Conservation (phyloP, 2,329 filamentous ascomycete species). For the Diplodia seriata region DNA sequence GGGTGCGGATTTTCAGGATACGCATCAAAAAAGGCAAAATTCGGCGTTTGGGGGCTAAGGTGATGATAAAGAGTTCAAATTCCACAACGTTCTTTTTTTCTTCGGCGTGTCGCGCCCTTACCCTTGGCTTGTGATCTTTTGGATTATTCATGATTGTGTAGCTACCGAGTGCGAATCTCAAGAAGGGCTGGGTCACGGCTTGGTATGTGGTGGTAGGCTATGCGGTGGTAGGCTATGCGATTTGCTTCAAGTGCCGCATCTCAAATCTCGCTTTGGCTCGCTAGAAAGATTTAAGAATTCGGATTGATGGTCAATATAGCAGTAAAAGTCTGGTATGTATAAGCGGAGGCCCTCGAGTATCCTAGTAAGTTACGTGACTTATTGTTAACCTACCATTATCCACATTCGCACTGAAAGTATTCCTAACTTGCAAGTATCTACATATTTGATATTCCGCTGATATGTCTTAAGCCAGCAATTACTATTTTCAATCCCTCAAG, state of each 20-base stretch:
- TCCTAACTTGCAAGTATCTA: background rate
- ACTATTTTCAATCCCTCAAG: background rate
- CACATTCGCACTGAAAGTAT: too few species aligned
- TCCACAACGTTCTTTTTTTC: background rate
- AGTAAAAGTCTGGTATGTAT: background rate
- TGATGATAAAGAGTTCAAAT: constrained; percentile 22
- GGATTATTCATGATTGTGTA: background rate
- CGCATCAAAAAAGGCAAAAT: constrained; percentile 20
- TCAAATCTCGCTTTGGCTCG: too few species aligned
- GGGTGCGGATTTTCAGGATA: background rate
- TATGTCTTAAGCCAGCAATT: background rate
- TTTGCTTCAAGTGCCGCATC: background rate
- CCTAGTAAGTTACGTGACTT: background rate
- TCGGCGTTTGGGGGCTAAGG: constrained; percentile 7
- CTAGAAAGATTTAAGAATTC: too few species aligned
- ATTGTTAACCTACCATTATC: background rate
- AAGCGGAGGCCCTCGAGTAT: background rate
- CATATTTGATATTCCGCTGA: background rate
- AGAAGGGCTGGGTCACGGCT: background rate
- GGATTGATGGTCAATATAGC: background rate
- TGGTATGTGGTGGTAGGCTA: background rate
- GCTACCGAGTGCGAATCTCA: background rate
- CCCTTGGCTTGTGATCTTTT: too few species aligned
- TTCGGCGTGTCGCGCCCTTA: background rate
- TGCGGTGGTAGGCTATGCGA: background rate